phyloP scores from a whole-genome alignment of 306 rosid genomes.

The Vigna mungo region DNA sequence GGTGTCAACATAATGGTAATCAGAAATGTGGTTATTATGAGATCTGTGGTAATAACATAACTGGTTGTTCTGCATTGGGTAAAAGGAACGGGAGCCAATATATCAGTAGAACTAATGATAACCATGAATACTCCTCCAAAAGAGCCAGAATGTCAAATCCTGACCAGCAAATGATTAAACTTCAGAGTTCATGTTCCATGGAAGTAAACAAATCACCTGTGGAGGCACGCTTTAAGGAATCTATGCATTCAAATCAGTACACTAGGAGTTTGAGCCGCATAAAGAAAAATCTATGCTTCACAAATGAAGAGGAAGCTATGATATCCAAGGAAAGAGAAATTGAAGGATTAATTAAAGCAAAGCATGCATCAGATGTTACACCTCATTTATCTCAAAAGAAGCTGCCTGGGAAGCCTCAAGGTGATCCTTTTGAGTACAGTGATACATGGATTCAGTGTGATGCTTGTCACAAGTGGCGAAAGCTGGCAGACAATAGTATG shows the following conservation, averaged over 20 bases:
- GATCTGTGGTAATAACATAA: slow-evolving; percentile 54
- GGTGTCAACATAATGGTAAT: slow-evolving; percentile 79
- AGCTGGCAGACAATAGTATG: slow-evolving; percentile 62
- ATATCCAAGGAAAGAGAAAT: slow-evolving; percentile 45
- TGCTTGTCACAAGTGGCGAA: slow-evolving; percentile 94
- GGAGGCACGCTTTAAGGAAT: slow-evolving; percentile 54
- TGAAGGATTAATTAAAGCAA: slow-evolving; percentile 44
- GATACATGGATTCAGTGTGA: slow-evolving; percentile 98
- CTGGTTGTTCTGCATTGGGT: slow-evolving; percentile 45
- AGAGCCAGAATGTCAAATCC: slow-evolving; percentile 61
- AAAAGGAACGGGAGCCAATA: slow-evolving; percentile 58
- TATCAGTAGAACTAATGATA: slow-evolving; percentile 50
- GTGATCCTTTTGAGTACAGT: slow-evolving; percentile 48
- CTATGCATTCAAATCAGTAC: slow-evolving; percentile 50
- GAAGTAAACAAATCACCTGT: slow-evolving; percentile 57
- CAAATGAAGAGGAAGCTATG: slow-evolving; percentile 58
- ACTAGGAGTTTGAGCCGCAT: slow-evolving; percentile 63
- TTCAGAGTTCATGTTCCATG: slow-evolving; percentile 49
- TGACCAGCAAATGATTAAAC: slow-evolving; percentile 47
- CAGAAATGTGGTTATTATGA: slow-evolving; percentile 90
- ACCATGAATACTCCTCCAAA: slow-evolving; percentile 57
- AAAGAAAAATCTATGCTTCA: slow-evolving; percentile 59
- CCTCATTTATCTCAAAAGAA: slow-evolving; percentile 43
- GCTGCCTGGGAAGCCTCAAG: slow-evolving; percentile 43
- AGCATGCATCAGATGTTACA: slow-evolving; percentile 49